These are phyloP conservation scores for Ceratocystis lukuohia DNA, from an alignment of 2,329 filamentous ascomycete genomes.

Conservation along the genomic window DNA sequence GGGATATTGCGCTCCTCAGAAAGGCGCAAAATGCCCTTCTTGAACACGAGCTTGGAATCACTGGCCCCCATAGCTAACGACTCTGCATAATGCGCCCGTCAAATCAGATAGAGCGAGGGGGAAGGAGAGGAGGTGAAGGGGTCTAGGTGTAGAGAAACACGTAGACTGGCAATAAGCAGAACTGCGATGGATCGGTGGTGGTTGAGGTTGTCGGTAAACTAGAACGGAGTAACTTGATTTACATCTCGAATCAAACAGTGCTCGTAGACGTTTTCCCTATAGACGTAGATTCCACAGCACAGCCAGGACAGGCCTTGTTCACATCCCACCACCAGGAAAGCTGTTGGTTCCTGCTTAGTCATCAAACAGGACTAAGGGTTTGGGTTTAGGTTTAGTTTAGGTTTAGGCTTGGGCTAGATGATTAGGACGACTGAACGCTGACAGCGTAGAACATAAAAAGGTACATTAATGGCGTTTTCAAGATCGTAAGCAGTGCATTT, in stretches of 20 bases:
- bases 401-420: too few relatives aligned
- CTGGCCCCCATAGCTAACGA: conserved; percentile 68
- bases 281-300: not conserved
- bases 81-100: conserved; percentile 12
- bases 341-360: not conserved
- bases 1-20: conserved; percentile 84
- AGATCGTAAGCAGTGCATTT: too few relatives aligned
- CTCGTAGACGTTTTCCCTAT: not conserved
- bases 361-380: not conserved
- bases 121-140: not conserved
- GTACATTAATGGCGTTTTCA: too few relatives aligned
- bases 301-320: not conserved
- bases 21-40: conserved; percentile 91
- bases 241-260: not conserved
- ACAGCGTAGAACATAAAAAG: too few relatives aligned
- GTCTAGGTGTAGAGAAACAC: not conserved
- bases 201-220: not conserved
- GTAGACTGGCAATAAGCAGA: not conserved
- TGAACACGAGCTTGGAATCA: conserved; percentile 97
- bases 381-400: not conserved
- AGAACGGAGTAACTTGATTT: not conserved
- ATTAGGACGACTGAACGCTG: too few relatives aligned
- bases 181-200: not conserved
- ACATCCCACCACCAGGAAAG: too few relatives aligned
- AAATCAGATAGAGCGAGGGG: not conserved